Percentiles rank a stretch among this genome's conserved stretches.
These are phyloP conservation scores for Leccinum boreale DNA, from an alignment of 768 basidiomycete species.

Conservation along the genomic window DNA sequence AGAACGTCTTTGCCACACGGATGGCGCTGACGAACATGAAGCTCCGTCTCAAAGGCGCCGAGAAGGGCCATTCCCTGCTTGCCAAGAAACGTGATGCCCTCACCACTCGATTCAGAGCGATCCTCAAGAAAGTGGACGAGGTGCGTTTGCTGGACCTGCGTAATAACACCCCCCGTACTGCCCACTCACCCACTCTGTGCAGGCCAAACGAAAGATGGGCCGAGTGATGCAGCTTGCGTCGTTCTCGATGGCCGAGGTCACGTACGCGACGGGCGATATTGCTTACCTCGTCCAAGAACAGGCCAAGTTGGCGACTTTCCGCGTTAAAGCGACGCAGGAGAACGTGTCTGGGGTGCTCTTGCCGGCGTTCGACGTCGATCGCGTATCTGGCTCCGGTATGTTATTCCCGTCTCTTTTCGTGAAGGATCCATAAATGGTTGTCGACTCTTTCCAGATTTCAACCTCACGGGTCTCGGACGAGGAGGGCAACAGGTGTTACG, in stretches of 20 bases:
- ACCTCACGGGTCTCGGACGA: slow-evolving; percentile 92
- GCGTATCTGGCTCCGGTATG: slow-evolving; percentile 78
- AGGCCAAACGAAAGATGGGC: slow-evolving; percentile 99
- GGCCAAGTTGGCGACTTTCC: slow-evolving; percentile 87
- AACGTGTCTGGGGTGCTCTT: slow-evolving; percentile 97
- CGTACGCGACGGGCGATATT: slow-evolving; percentile 96
- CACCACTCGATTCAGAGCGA: slow-evolving; percentile 90
- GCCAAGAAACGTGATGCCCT: slow-evolving; percentile 98
- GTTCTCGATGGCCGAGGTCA: slow-evolving; percentile 98
- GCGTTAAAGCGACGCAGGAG: slow-evolving; percentile 92
- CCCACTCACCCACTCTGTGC: neutral
- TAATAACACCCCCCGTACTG: neutral
- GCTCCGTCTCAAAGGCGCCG: slow-evolving; percentile 83
- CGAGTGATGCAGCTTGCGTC: slow-evolving; percentile 98
- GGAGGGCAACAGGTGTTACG: slow-evolving; percentile 95
- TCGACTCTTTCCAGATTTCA: slow-evolving; percentile 66
- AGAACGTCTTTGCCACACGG: slow-evolving; percentile 94
- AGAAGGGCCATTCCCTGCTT: slow-evolving; percentile 91
- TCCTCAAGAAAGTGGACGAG: slow-evolving; percentile 97
- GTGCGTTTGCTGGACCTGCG: slow-evolving; percentile 55
- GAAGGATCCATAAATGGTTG: no score
- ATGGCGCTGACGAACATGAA: slow-evolving; percentile 97
- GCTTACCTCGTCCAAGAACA: slow-evolving; percentile 97
- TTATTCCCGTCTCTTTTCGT: neutral
- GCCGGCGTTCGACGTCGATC: slow-evolving; percentile 91